Evolutionary conservation across 2,329 filamentous ascomycete species (phyloP).

Genomic region (Hypomyces rosellus): DNA sequence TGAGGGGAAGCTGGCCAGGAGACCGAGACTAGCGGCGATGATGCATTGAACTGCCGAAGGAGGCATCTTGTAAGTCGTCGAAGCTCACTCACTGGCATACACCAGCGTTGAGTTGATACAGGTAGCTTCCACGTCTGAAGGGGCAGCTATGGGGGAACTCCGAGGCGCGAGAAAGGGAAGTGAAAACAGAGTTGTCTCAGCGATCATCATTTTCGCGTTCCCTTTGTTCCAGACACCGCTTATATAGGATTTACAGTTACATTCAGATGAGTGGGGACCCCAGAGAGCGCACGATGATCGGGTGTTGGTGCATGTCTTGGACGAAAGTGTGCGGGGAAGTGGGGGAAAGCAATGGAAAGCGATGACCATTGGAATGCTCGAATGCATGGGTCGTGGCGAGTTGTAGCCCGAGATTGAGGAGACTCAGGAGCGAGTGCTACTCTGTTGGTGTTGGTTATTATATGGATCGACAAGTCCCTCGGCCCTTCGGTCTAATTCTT

Average conservation of each 20-base stretch:
- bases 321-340: slow-evolving; percentile 10
- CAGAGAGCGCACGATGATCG: slow-evolving; percentile 3
- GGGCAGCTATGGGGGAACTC: neutral
- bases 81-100: neutral
- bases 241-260: slow-evolving; percentile 7
- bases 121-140: neutral
- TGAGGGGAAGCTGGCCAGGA: slow-evolving; percentile 8
- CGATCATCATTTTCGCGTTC: neutral
- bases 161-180: neutral
- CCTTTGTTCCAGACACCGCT: no score
- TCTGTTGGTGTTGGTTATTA: no score
- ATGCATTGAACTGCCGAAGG: slow-evolving; percentile 3
- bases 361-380: neutral
- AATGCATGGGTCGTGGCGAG: neutral
- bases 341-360: slow-evolving; percentile 1
- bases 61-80: neutral
- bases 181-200: neutral
- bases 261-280: slow-evolving; percentile 3
- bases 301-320: slow-evolving; percentile 2
- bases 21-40: slow-evolving; percentile 1
- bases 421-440: neutral
- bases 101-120: no score
- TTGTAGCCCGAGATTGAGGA: neutral
- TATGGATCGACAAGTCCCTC: no score
- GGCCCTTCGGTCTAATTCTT: no score